Conservation (phyloP, 106 monocot species). For the Phalaenopsis aphrodite region DNA sequence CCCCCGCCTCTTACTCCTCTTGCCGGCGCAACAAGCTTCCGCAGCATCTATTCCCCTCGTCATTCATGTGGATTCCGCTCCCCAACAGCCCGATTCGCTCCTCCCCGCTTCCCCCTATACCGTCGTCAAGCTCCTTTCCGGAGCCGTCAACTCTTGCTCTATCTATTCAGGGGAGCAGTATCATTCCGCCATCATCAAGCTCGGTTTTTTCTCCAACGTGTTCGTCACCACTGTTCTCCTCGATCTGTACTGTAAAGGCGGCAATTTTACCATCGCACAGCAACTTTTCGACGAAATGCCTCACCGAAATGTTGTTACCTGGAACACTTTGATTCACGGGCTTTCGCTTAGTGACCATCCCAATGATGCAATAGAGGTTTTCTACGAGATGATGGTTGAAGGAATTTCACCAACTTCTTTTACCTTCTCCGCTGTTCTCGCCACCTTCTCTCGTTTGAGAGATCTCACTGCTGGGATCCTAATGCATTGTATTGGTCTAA, state of each 20-base stretch:
- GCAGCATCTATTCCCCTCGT: not conserved
- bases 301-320: not conserved
- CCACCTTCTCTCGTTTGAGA: slow-evolving; percentile 13
- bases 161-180: slow-evolving; percentile 10
- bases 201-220: slow-evolving; percentile 26
- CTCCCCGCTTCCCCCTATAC: slow-evolving; percentile 7
- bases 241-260: slow-evolving; percentile 22
- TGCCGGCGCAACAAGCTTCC: not conserved
- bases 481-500: slow-evolving; percentile 31
- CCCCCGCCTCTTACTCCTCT: not conserved
- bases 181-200: slow-evolving; percentile 26
- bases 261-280: not conserved
- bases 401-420: slow-evolving; percentile 18
- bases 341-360: not conserved
- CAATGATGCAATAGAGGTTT: not conserved
- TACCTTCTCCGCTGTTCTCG: slow-evolving; percentile 28
- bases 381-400: not conserved
- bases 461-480: slow-evolving; percentile 6
- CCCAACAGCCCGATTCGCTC: not conserved
- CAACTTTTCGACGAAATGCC: slow-evolving; percentile 8
- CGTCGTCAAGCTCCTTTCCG: slow-evolving; percentile 30
- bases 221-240: slow-evolving; percentile 34
- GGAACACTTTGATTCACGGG: slow-evolving; percentile 1
- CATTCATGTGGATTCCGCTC: not conserved
- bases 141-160: slow-evolving; percentile 14